Conservation (phyloP, 192 early-diverging fungal species). For the Pilaira anomala region DNA sequence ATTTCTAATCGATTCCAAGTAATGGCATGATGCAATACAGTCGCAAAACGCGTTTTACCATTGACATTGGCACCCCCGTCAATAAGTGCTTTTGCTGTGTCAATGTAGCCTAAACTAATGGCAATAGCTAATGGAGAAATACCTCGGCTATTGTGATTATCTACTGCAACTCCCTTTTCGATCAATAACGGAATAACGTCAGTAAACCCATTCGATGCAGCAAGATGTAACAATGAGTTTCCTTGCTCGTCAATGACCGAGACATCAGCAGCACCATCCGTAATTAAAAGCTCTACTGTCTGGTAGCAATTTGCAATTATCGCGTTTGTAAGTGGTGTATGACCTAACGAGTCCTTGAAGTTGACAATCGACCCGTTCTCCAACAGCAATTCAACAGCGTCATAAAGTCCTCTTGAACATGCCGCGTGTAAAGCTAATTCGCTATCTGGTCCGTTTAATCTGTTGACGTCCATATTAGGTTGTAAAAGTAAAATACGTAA, state of each 20-base stretch:
- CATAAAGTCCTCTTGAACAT: slow-evolving; percentile 5
- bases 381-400: slow-evolving; percentile 35
- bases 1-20: slow-evolving; percentile 39
- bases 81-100: slow-evolving; percentile 13
- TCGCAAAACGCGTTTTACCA: slow-evolving; percentile 10
- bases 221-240: slow-evolving; percentile 34
- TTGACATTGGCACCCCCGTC: slow-evolving; percentile 31
- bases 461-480: slow-evolving; percentile 27
- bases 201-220: slow-evolving; percentile 26
- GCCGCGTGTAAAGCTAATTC: slow-evolving; percentile 36
- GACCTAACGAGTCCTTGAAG: slow-evolving; percentile 26
- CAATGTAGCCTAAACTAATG: slow-evolving; percentile 26
- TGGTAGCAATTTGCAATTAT: slow-evolving; percentile 22
- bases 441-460: slow-evolving; percentile 31
- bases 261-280: background rate
- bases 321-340: slow-evolving; percentile 34
- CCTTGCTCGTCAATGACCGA: slow-evolving; percentile 17
- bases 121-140: slow-evolving; percentile 36
- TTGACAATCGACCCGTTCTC: slow-evolving; percentile 31
- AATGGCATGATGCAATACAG: slow-evolving; percentile 35
- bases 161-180: slow-evolving; percentile 12
- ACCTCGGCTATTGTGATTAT: slow-evolving; percentile 22
- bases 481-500: slow-evolving; percentile 33
- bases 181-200: slow-evolving; percentile 25
- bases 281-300: slow-evolving; percentile 20